A percentile compares a stretch with the other conserved stretches of the same genome.
phyloP scores from a whole-genome alignment of 106 monocot genomes.

The Xerophyta viscosa region DNA sequence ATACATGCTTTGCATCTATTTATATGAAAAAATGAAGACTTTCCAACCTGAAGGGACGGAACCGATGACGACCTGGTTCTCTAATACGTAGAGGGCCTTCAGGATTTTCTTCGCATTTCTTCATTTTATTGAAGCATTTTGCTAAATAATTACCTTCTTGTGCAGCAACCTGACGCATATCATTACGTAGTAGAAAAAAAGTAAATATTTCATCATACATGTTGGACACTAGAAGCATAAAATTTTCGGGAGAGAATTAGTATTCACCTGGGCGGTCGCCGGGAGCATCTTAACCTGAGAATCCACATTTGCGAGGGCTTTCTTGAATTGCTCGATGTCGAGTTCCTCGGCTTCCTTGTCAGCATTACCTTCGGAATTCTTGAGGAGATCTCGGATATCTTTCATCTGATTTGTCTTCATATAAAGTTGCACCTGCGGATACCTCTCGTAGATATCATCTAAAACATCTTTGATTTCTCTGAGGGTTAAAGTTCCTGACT shows the following conservation, averaged over 20 bases:
- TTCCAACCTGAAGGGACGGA: conserved; percentile 51
- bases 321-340: conserved; percentile 66
- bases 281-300: conserved; percentile 82
- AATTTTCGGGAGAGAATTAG: too few relatives aligned
- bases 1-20: too few relatives aligned
- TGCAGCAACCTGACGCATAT: conserved; percentile 68
- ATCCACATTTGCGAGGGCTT: conserved; percentile 69
- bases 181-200: too few relatives aligned
- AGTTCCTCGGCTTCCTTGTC: conserved; percentile 42
- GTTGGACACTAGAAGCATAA: too few relatives aligned
- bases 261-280: conserved; percentile 89
- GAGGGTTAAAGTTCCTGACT: conserved; percentile 62
- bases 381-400: conserved; percentile 42
- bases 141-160: conserved; percentile 79
- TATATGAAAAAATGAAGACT: neutral
- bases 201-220: too few relatives aligned
- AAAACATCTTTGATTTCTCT: conserved; percentile 68
- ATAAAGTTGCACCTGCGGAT: conserved; percentile 72
- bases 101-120: conserved; percentile 42
- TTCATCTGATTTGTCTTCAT: conserved; percentile 67
- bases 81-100: conserved; percentile 69
- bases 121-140: conserved; percentile 61
- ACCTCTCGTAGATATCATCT: conserved; percentile 56
- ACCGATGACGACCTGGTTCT: conserved; percentile 51
- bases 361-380: conserved; percentile 30